Evolutionary conservation across 805 yeast species (phyloP).

Genomic region (Saturnispora hagleri): DNA sequence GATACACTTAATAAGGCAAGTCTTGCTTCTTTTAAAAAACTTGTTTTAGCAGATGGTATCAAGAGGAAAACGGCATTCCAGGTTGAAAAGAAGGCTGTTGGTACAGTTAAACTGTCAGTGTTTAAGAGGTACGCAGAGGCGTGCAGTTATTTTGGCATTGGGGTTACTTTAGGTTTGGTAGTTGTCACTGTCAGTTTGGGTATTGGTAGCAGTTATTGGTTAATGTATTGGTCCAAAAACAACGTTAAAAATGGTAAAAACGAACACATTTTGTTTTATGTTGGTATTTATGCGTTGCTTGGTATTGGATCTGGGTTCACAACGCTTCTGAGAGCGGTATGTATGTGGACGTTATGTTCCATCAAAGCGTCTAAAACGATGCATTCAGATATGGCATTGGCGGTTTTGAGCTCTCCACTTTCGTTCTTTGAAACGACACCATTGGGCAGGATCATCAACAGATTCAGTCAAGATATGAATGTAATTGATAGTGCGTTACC

Average conservation of each 20-base stretch:
- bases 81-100: slow-evolving; percentile 46
- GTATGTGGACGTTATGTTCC: slow-evolving; percentile 43
- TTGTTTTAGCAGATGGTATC: slow-evolving; percentile 21
- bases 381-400: slow-evolving; percentile 47
- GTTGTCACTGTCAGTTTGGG: slow-evolving; percentile 21
- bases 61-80: slow-evolving; percentile 36
- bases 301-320: slow-evolving; percentile 46
- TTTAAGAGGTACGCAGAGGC: slow-evolving; percentile 50
- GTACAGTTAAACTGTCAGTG: slow-evolving; percentile 46
- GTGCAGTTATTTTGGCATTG: slow-evolving; percentile 44
- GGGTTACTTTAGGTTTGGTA: slow-evolving; percentile 30
- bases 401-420: slow-evolving; percentile 55
- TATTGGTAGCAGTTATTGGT: slow-evolving; percentile 48
- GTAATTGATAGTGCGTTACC: slow-evolving; percentile 50
- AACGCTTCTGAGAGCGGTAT: slow-evolving; percentile 36
- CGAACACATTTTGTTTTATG: slow-evolving; percentile 35
- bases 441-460: slow-evolving; percentile 52
- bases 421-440: slow-evolving; percentile 64
- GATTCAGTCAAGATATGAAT: slow-evolving; percentile 56
- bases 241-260: slow-evolving; percentile 37
- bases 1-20: slow-evolving; percentile 49
- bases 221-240: slow-evolving; percentile 60
- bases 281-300: slow-evolving; percentile 45
- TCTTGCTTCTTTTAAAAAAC: slow-evolving; percentile 47
- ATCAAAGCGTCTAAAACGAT: slow-evolving; percentile 46